These are phyloP conservation scores for Kickxella alabastrina DNA, from an alignment of 192 early-diverging fungal genomes.

Conservation along the genomic window DNA sequence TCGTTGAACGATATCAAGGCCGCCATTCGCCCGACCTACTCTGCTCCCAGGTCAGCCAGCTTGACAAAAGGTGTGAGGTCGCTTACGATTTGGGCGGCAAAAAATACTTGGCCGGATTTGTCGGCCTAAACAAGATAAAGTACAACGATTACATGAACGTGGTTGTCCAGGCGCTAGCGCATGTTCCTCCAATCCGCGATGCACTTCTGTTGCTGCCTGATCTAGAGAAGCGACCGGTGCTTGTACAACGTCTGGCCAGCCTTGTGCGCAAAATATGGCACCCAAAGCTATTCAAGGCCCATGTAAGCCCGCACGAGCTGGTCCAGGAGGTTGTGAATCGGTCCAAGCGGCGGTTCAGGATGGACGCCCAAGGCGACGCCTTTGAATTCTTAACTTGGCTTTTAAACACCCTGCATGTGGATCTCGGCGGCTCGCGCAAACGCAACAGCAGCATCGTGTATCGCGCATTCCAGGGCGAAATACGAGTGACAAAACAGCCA, in stretches of 20 bases:
- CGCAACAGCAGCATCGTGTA: constrained; percentile 73
- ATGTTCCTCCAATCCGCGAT: constrained; percentile 82
- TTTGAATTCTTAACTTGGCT: constrained; percentile 90
- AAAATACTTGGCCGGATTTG: constrained; percentile 83
- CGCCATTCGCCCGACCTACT: constrained; percentile 79
- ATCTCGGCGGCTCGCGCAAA: constrained; percentile 78
- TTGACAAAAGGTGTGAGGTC: constrained; percentile 56
- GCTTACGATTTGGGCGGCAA: constrained; percentile 84
- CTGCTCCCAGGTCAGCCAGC: constrained; percentile 56
- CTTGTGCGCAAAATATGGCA: constrained; percentile 92
- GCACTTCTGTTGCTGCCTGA: constrained; percentile 58
- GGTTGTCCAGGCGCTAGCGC: constrained; percentile 81
- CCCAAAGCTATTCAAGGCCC: constrained; percentile 83
- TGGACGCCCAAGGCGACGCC: constrained; percentile 78
- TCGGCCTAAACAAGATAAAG: constrained; percentile 94
- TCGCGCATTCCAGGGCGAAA: constrained; percentile 80
- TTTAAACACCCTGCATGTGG: constrained; percentile 82
- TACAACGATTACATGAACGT: constrained; percentile 93
- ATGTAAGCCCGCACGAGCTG: constrained; percentile 94
- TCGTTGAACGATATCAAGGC: constrained; percentile 93
- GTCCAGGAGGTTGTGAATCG: constrained; percentile 87
- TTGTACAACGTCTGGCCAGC: constrained; percentile 72
- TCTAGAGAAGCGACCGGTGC: constrained; percentile 45
- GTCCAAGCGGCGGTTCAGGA: constrained; percentile 71
- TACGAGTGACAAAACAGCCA: constrained; percentile 67